Evolutionary conservation across 1,284 basidiomycete species (phyloP).

Genomic region (Ganoderma resinaceum): DNA sequence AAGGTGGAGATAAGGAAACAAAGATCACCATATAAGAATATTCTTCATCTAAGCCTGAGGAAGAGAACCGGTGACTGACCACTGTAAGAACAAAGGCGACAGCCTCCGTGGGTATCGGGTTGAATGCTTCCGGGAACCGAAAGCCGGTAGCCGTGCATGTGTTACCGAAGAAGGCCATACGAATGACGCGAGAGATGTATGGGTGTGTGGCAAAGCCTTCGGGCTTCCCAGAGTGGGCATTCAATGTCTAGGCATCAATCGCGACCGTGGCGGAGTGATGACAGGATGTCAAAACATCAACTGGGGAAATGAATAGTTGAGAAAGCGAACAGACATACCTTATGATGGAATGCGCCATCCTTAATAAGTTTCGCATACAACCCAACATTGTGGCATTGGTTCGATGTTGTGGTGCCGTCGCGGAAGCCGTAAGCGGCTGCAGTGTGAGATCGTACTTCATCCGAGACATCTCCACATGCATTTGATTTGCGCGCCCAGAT

Average conservation of each 20-base stretch:
- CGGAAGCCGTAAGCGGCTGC: constrained; percentile 2
- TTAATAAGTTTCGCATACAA: neutral
- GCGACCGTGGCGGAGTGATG: neutral
- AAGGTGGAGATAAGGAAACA: neutral
- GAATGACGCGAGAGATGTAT: neutral
- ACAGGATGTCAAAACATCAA: neutral
- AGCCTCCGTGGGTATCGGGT: constrained; percentile 2
- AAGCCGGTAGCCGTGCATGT: neutral
- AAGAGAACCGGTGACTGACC: neutral
- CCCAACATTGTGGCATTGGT: neutral
- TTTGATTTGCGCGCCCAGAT: constrained; percentile 10
- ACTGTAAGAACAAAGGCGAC: constrained; percentile 12
- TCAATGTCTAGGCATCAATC: constrained; percentile 1
- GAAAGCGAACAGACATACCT: constrained; percentile 7
- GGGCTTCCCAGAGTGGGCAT: neutral
- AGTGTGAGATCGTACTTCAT: neutral
- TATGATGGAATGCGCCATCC: constrained; percentile 14
- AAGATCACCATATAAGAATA: neutral
- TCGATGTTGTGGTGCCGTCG: neutral
- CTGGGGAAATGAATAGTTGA: neutral
- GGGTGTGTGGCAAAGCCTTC: neutral
- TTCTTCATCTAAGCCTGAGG: too few relatives aligned
- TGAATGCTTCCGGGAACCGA: neutral
- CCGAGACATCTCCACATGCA: constrained; percentile 6
- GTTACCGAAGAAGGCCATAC: constrained; percentile 6